These are phyloP conservation scores for Apophysomyces trapeziformis DNA, from an alignment of 371 early-diverging fungal genomes.

Conservation along the genomic window DNA sequence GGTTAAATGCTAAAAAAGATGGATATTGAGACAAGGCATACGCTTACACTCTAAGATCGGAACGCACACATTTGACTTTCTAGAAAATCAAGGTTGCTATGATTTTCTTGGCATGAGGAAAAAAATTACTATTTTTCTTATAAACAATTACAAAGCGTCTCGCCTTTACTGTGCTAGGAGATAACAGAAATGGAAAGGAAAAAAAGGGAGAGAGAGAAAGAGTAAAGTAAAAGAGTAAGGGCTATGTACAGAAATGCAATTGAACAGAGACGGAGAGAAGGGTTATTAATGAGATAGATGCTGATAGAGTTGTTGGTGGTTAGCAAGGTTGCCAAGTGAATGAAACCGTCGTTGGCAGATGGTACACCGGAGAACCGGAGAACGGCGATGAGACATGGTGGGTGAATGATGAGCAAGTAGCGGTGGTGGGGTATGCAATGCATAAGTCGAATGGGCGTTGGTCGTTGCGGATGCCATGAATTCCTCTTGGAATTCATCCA, in stretches of 20 bases:
- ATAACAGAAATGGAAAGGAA: neutral
- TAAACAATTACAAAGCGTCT: no score
- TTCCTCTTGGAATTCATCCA: constrained; percentile 2
- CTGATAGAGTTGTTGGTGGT: constrained; percentile 21
- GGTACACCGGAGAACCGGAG: constrained; percentile 13
- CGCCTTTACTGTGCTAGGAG: no score
- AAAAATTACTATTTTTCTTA: no score
- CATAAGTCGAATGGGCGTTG: neutral
- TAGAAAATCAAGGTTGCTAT: no score
- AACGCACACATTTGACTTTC: no score
- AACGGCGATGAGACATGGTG: neutral
- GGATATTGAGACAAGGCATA: no score
- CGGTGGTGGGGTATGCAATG: neutral
- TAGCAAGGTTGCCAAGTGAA: constrained; percentile 18
- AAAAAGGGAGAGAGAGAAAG: neutral
- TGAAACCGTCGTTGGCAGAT: constrained; percentile 20
- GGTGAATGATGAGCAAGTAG: neutral
- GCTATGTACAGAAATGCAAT: constrained; percentile 1
- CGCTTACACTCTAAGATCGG: no score
- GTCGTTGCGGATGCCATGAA: constrained; percentile 3
- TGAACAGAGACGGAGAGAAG: neutral
- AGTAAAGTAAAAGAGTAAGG: neutral
- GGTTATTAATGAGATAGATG: constrained; percentile 7
- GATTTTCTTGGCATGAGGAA: no score
- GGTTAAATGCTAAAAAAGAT: no score